Percentiles rank a stretch among this genome's conserved stretches.
These are phyloP conservation scores for Didymella pomorum DNA, from an alignment of 2,329 filamentous ascomycete genomes.

Conservation along the genomic window DNA sequence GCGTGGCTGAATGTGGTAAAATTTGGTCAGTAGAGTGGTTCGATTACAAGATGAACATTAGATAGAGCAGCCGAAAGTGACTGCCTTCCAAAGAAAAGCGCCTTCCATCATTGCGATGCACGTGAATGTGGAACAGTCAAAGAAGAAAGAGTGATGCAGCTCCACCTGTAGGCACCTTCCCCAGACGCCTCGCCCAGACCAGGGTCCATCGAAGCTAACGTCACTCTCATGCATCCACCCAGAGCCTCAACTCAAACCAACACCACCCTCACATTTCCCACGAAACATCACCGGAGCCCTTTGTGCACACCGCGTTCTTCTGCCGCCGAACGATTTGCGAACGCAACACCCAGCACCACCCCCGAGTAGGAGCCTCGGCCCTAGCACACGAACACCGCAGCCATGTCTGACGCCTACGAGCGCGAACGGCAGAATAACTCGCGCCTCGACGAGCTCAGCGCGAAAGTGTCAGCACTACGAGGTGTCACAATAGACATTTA, in stretches of 20 bases:
- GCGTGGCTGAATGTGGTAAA: too few species aligned
- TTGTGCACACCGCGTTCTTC: neutral
- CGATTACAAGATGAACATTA: too few species aligned
- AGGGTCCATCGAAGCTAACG: slow-evolving; percentile 10
- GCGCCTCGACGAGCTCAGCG: slow-evolving; percentile 86
- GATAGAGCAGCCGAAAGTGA: too few species aligned
- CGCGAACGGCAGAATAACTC: slow-evolving; percentile 87
- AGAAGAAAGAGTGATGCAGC: too few species aligned
- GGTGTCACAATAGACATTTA: slow-evolving; percentile 98
- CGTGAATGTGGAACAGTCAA: too few species aligned
- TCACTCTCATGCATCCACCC: slow-evolving; percentile 13
- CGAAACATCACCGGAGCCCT: too few species aligned
- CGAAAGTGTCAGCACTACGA: slow-evolving; percentile 90
- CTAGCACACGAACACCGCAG: slow-evolving; percentile 22
- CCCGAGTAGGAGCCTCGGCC: too few species aligned
- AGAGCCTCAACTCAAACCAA: slow-evolving; percentile 7
- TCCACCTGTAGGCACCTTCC: neutral
- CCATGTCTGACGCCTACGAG: slow-evolving; percentile 66
- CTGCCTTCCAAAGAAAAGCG: too few species aligned
- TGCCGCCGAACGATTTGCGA: too few species aligned
- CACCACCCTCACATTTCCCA: neutral
- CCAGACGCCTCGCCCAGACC: slow-evolving; percentile 8
- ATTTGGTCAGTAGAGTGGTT: too few species aligned
- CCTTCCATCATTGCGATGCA: too few species aligned
- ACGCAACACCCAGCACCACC: too few species aligned